Base-by-base conservation (phyloP, 1,284 basidiomycete species). In the Ustilago sp. region DNA sequence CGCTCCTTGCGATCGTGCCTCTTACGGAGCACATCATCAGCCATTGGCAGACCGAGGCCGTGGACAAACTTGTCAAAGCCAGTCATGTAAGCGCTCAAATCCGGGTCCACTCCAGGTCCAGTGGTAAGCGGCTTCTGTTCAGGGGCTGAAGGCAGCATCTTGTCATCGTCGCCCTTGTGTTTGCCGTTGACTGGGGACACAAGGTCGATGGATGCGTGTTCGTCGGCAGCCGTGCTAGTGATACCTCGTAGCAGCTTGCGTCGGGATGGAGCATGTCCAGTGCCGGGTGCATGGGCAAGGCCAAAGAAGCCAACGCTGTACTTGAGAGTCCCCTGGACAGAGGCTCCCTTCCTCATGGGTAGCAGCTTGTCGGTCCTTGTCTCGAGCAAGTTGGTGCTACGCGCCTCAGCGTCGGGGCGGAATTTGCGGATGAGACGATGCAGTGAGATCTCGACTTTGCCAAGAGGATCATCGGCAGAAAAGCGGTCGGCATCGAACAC, bases 401-500 rank as follows among this genome's bases (percentile, higher is more conserved):
- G 59, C 8, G 66, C 51, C 32, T 69, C 63, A 34, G 62, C 70
- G 0, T 67, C 60, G 8, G 66, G 63, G 7, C 55, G 48, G 45
- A 68, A 70, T 23, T 72, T 69, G 51, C 67, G 71, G 35, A 83
- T 80, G 35, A 84, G 79, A 0, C 68, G 59, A 50, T 75, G 77
- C 48, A 84, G 58, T 3, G 73, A 73, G 43, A 84, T 68, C 35
- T 83, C 81, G 32, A 84, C 55, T 63, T 82, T 80, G 55, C 83
- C 83, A 0, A 84, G 71, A n/a, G 80, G 78, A 50, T 84, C 83
- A 47, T 84, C 83, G 4, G 77, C 77, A n/a, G 78, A 81, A 72
- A 84, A 84, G 28, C 83, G 80, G 38, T 84, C 83, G 32, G 83
- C 81, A 54, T 83, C 81, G 47, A 79, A 82, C 31, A 83, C 77